Evolutionary conservation across 345 rosid genomes (phyloP).

Genomic region (Salix purpurea): DNA sequence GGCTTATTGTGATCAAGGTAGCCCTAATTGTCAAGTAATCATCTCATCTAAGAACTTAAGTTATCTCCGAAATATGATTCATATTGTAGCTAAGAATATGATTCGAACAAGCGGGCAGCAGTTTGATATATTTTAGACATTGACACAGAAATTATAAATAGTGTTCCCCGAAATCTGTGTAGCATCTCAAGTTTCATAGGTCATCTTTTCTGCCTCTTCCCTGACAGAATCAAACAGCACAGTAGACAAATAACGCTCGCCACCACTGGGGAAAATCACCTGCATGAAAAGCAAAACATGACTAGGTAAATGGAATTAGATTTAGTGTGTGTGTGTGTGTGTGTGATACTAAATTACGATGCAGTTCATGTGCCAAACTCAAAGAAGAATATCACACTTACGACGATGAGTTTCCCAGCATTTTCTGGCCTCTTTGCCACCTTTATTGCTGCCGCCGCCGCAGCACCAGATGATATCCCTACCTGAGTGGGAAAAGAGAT

Average conservation of each 20-base stretch:
- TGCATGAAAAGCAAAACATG: neutral
- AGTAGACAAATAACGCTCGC: slow-evolving; percentile 14
- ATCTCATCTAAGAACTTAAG: too few relatives aligned
- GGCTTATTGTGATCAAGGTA: too few relatives aligned
- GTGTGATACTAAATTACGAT: too few relatives aligned
- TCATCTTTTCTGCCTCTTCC: slow-evolving; percentile 10
- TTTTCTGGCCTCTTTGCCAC: slow-evolving; percentile 84
- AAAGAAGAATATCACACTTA: slow-evolving; percentile 28
- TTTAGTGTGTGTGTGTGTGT: neutral
- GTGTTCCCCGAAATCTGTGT: too few relatives aligned
- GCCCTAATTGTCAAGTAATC: too few relatives aligned
- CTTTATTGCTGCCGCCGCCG: slow-evolving; percentile 73
- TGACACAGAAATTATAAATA: too few relatives aligned
- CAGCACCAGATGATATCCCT: slow-evolving; percentile 93
- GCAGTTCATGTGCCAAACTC: too few relatives aligned
- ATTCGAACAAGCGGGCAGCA: too few relatives aligned
- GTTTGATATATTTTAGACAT: too few relatives aligned
- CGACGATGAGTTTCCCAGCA: slow-evolving; percentile 81
- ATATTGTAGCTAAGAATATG: too few relatives aligned
- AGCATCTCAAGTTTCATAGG: neutral
- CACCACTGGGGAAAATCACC: slow-evolving; percentile 9
- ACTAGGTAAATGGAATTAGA: neutral
- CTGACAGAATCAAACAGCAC: slow-evolving; percentile 11
- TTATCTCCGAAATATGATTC: too few relatives aligned
- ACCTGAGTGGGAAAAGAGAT: slow-evolving; percentile 35